A percentile compares a stretch with the other conserved stretches of the same genome.
Evolutionary conservation across 2,329 filamentous ascomycete species (phyloP).

Genomic region (Neonectria sp.): DNA sequence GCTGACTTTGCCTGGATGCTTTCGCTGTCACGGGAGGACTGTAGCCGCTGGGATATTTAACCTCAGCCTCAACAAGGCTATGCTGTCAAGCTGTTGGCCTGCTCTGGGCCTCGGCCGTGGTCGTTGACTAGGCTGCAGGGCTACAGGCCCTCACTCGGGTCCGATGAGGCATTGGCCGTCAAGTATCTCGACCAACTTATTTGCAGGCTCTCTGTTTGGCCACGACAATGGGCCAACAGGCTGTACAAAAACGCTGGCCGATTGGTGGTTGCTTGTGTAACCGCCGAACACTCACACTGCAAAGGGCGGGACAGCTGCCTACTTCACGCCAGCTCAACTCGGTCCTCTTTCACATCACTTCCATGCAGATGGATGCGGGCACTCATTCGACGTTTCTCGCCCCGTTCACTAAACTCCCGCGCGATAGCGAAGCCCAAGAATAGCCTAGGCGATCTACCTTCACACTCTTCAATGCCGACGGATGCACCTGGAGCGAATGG

Average conservation of each 20-base stretch:
- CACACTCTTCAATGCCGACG: neutral
- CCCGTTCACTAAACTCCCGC: neutral
- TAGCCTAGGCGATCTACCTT: constrained; percentile 2
- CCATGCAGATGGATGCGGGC: too few relatives aligned
- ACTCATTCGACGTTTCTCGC: neutral
- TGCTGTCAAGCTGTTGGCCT: neutral
- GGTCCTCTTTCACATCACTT: neutral
- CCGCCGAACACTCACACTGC: too few relatives aligned
- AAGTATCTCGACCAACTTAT: neutral
- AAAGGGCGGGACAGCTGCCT: neutral
- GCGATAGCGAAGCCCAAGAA: neutral
- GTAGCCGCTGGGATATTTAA: too few relatives aligned
- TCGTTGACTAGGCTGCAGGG: neutral
- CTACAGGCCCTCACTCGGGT: too few relatives aligned
- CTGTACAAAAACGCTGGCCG: neutral
- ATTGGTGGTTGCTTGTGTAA: constrained; percentile 8
- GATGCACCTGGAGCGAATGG: neutral
- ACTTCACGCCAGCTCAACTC: neutral
- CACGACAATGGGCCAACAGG: neutral
- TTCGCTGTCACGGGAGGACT: neutral
- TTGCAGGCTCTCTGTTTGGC: constrained; percentile 4
- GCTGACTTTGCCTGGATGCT: neutral
- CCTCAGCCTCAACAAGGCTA: constrained; percentile 1
- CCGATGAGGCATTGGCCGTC: too few relatives aligned
- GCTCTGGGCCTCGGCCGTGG: too few relatives aligned